Base-by-base conservation (phyloP, 306 rosid species). In the Vicia villosa region DNA sequence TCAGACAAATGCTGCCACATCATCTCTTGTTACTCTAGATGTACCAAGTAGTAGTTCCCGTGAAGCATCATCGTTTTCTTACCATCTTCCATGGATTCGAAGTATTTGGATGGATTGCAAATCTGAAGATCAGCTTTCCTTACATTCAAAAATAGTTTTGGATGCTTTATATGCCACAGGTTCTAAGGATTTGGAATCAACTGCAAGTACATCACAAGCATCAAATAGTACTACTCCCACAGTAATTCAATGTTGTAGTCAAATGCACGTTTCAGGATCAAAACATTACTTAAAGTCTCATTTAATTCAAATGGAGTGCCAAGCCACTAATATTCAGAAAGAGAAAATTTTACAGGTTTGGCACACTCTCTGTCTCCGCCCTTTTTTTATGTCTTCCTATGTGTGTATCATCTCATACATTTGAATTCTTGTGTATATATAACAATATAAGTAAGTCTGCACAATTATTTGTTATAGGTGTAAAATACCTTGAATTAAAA, bases 261-360 rank as follows among this genome's bases (percentile, higher is more conserved):
- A 50, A 21, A 17, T 50, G 17, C 77, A 10, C 19, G 3, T 19
- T 49, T 22, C 54, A 7, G 63, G 52, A 37, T 22, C 42, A 52
- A 49, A 51, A 4, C 15, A 4, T 19, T 20, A 12, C 12, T 10
- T 50, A 22, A 62, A 36, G 13, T 55, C 19, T 67, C 17, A 69
- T 26, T 26, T 69, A 1, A 51, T 69, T n/a, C 75, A 69, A 62
- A 52, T 69, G 55, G 80, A 76, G 41, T 10, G 54, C 15, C 38
- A 51, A 26, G 66, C 26, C 63, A 17, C 38, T 6, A 0, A 10
- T 14, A 5, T 13, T 50, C 3, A 60, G 10, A 59, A 19, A 14
- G 42, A 62, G 70, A 26, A 1, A 21, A 59, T 76, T 32, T 69
- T 21, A 21, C 51, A 76, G 75, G 75, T 69, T 51, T 17, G 9